Percentiles rank a stretch among this genome's conserved stretches.
phyloP scores from a whole-genome alignment of 768 basidiomycete genomes.

The Paxillus ammoniavirescens region DNA sequence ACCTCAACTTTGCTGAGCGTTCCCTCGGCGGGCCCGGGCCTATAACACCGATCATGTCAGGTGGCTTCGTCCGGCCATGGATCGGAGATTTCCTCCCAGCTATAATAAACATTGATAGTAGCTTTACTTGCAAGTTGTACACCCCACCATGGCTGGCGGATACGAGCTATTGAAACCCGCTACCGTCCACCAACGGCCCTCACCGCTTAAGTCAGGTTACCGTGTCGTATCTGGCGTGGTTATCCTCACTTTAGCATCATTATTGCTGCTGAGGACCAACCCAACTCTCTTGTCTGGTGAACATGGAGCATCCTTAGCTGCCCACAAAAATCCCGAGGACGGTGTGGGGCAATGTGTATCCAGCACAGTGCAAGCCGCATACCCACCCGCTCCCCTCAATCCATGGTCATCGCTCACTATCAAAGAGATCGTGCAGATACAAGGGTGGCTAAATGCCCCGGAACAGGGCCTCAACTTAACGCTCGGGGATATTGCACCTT shows the following conservation, averaged over 20 bases:
- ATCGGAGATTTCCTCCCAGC: too few relatives aligned
- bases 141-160: constrained; percentile 16
- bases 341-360: constrained; percentile 35
- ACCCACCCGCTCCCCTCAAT: constrained; percentile 44
- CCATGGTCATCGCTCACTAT: constrained; percentile 52
- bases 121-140: not conserved
- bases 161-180: constrained; percentile 18
- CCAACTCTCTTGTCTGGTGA: constrained; percentile 2
- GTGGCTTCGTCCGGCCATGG: too few relatives aligned
- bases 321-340: constrained; percentile 3
- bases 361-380: constrained; percentile 30
- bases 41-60: too few relatives aligned
- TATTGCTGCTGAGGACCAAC: constrained; percentile 10
- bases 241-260: constrained; percentile 9
- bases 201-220: constrained; percentile 8
- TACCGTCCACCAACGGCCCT: not conserved
- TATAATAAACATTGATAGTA: too few relatives aligned
- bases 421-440: constrained; percentile 41
- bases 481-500: constrained; percentile 27
- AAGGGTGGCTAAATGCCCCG: constrained; percentile 44
- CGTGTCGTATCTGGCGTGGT: constrained; percentile 11
- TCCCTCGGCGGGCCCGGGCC: too few relatives aligned
- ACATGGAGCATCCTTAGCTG: not conserved
- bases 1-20: too few relatives aligned
- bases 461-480: constrained; percentile 51